These are phyloP conservation scores for Blastocystis sp. DNA, from an alignment of 352 stramenopile species.

Conservation along the genomic window DNA sequence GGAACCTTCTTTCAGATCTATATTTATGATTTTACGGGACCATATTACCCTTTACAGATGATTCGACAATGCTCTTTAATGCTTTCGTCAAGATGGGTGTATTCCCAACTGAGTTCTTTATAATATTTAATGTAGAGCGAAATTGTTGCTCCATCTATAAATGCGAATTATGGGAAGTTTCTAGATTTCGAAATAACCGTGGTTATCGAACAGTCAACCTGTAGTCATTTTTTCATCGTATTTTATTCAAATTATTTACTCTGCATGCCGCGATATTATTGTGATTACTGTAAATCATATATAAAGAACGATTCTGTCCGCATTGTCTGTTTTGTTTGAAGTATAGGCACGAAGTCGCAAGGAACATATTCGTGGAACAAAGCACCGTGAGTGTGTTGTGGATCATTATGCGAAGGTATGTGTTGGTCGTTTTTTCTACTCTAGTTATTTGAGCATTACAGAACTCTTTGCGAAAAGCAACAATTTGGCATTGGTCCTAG, in stretches of 20 bases:
- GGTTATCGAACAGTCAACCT: not conserved
- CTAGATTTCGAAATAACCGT: not conserved
- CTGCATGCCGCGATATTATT: slow-evolving; percentile 53
- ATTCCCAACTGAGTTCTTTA: not conserved
- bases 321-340: not conserved
- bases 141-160: slow-evolving; percentile 22
- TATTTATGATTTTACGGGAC: not conserved
- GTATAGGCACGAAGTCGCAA: slow-evolving; percentile 35
- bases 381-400: slow-evolving; percentile 51
- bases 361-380: slow-evolving; percentile 57
- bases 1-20: not conserved
- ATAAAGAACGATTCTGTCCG: slow-evolving; percentile 45
- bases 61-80: slow-evolving; percentile 3
- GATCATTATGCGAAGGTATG: slow-evolving; percentile 53
- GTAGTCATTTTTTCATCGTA: not conserved
- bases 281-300: slow-evolving; percentile 63
- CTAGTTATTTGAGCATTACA: slow-evolving; percentile 51
- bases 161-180: not conserved
- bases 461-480: slow-evolving; percentile 28
- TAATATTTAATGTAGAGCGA: slow-evolving; percentile 30
- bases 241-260: not conserved
- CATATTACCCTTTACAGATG: not conserved
- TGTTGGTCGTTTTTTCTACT: not conserved
- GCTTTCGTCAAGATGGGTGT: not conserved
- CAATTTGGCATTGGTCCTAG: not conserved